A percentile compares a stretch with the other conserved stretches of the same genome.
Evolutionary conservation across 495 filamentous ascomycete genomes (phyloP).

Genomic region (Cetradonia linearis): DNA sequence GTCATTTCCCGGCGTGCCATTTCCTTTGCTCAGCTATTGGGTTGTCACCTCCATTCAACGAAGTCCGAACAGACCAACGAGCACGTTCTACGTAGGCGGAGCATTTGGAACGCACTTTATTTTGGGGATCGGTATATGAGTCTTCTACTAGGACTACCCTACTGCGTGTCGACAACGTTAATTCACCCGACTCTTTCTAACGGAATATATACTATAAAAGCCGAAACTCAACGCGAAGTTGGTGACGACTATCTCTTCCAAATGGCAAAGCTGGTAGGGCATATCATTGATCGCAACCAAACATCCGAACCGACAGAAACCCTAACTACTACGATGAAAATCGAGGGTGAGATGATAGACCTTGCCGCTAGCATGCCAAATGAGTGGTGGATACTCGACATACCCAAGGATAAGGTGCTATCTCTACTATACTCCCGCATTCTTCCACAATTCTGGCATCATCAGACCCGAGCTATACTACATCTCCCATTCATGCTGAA

Average conservation of each 20-base stretch:
- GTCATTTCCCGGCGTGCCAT: constrained; percentile 37
- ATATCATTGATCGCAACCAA: constrained; percentile 45
- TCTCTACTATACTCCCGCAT: constrained; percentile 29
- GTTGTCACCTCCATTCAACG: constrained; percentile 30
- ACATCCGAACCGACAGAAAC: constrained; percentile 22
- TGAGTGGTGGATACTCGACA: constrained; percentile 28
- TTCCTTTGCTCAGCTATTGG: constrained; percentile 39
- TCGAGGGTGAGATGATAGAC: constrained; percentile 41
- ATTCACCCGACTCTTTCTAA: constrained; percentile 27
- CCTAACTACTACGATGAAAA: constrained; percentile 31
- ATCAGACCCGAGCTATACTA: constrained; percentile 37
- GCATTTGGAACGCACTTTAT: constrained; percentile 38
- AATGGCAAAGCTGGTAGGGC: constrained; percentile 34
- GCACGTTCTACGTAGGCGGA: not conserved
- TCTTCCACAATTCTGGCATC: constrained; percentile 38
- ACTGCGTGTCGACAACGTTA: constrained; percentile 33
- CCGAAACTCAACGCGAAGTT: constrained; percentile 3
- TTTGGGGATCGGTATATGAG: constrained; percentile 37
- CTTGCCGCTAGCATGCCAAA: constrained; percentile 32
- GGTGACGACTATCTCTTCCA: constrained; percentile 29
- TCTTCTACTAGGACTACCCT: constrained; percentile 43
- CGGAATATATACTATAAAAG: constrained; percentile 19
- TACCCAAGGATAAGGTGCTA: constrained; percentile 8
- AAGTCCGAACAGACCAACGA: not conserved
- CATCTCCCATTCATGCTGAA: constrained; percentile 49